Percentiles rank a stretch among this genome's conserved stretches.
These are phyloP conservation scores for Sporothrix brasiliensis DNA, from an alignment of 2,329 filamentous ascomycete species.

Conservation along the genomic window DNA sequence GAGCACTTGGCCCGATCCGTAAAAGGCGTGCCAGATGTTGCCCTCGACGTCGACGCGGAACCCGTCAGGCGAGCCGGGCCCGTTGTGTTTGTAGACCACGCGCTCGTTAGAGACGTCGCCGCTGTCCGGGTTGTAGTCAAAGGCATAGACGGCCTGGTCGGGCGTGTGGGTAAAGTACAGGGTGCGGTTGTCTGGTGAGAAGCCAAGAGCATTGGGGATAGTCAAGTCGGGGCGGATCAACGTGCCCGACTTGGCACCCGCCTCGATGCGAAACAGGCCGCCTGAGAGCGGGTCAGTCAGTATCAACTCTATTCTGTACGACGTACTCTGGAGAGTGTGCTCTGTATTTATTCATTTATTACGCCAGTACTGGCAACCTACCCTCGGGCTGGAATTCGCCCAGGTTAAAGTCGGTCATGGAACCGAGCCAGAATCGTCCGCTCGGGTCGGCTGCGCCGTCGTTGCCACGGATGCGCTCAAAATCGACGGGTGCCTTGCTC, in stretches of 20 bases:
- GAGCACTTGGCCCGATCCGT: constrained; percentile 74
- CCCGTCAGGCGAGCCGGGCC: constrained; percentile 74
- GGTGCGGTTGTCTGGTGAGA: constrained; percentile 71
- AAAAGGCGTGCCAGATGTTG: constrained; percentile 88
- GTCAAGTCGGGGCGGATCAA: constrained; percentile 65
- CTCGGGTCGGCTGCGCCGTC: constrained; percentile 80
- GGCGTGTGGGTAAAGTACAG: constrained; percentile 86
- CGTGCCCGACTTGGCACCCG: constrained; percentile 58
- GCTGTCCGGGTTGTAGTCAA: constrained; percentile 69
- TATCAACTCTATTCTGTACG: neutral
- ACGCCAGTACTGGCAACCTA: constrained; percentile 40
- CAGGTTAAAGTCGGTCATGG: constrained; percentile 74
- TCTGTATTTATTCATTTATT: neutral
- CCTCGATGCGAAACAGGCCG: constrained; percentile 70
- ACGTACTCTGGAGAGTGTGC: neutral
- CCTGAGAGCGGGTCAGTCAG: constrained; percentile 51
- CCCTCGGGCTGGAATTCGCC: constrained; percentile 64
- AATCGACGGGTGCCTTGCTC: constrained; percentile 41
- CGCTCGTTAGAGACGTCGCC: constrained; percentile 69
- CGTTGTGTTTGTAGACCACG: constrained; percentile 71
- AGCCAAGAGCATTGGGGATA: constrained; percentile 84
- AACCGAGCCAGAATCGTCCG: constrained; percentile 82
- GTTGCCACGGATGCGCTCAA: constrained; percentile 68
- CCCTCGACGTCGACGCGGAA: constrained; percentile 82
- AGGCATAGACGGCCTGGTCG: constrained; percentile 69